These are phyloP conservation scores for Sophora flavescens DNA, from an alignment of 306 rosid species.

Conservation along the genomic window DNA sequence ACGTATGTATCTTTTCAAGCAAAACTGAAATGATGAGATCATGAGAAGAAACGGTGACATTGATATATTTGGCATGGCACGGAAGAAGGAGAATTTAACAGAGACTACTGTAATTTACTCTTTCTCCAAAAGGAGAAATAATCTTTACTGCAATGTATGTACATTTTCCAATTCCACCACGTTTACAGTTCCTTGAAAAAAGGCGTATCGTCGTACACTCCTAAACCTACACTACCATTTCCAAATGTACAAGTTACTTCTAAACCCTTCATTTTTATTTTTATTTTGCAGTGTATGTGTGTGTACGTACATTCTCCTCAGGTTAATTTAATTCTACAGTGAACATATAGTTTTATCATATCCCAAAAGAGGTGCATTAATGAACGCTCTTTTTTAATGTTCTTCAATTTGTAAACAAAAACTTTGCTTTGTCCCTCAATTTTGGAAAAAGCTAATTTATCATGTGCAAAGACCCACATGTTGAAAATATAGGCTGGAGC, in stretches of 20 bases:
- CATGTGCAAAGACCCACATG: slow-evolving; percentile 23
- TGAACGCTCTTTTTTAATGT: neutral
- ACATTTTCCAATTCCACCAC: too few relatives aligned
- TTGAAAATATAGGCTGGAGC: neutral
- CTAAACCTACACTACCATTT: neutral
- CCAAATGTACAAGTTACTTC: neutral
- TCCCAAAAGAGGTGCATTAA: neutral
- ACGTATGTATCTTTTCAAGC: too few relatives aligned
- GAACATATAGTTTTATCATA: neutral
- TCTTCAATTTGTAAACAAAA: neutral
- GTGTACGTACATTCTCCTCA: neutral
- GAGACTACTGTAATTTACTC: neutral
- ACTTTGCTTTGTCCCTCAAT: neutral
- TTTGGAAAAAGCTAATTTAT: slow-evolving; percentile 7
- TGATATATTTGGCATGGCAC: neutral
- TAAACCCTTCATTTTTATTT: neutral
- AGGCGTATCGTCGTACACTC: neutral
- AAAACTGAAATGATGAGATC: neutral
- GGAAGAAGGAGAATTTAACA: neutral
- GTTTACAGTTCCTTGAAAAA: neutral
- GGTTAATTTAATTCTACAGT: too few relatives aligned
- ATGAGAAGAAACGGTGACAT: neutral
- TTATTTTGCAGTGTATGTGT: neutral
- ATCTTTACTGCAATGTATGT: neutral
- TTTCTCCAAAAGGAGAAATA: neutral